A percentile compares a stretch with the other conserved stretches of the same genome.
Evolutionary conservation across 73 alveolate genomes (phyloP).

Genomic region (Tetrahymena borealis): DNA sequence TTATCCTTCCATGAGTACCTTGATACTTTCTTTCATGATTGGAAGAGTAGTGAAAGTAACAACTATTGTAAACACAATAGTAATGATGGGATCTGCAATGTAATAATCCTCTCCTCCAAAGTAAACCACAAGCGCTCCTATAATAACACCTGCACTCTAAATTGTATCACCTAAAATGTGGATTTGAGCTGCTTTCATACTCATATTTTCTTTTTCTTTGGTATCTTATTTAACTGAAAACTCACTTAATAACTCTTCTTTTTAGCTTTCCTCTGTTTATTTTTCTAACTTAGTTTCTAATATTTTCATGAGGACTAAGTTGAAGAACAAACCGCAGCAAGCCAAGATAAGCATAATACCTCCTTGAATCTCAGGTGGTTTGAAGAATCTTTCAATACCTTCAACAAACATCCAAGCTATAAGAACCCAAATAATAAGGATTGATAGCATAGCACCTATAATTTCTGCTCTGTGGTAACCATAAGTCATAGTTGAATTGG

Average conservation of each 20-base stretch:
- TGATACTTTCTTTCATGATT: conserved; percentile 72
- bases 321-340: conserved; percentile 63
- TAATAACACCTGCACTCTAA: conserved; percentile 76
- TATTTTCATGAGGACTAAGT: conserved; percentile 57
- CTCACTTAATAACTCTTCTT: neutral
- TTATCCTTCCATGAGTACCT: conserved; percentile 75
- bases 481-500: conserved; percentile 62
- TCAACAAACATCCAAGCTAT: conserved; percentile 76
- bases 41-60: conserved; percentile 75
- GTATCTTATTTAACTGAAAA: neutral
- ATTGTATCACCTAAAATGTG: conserved; percentile 87
- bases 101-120: conserved; percentile 58
- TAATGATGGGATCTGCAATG: conserved; percentile 86
- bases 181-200: conserved; percentile 84
- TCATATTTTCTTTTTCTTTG: conserved; percentile 52
- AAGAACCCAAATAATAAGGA: conserved; percentile 77
- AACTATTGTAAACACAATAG: conserved; percentile 73
- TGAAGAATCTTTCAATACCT: conserved; percentile 55
- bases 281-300: conserved; percentile 47
- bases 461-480: conserved; percentile 94
- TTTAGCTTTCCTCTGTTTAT: neutral
- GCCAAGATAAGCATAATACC: conserved; percentile 74
- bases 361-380: conserved; percentile 69
- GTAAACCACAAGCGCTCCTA: conserved; percentile 72
- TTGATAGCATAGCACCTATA: conserved; percentile 78